Conservation (phyloP, 2,329 filamentous ascomycete genomes). For the Amylocarpus encephaloides region DNA sequence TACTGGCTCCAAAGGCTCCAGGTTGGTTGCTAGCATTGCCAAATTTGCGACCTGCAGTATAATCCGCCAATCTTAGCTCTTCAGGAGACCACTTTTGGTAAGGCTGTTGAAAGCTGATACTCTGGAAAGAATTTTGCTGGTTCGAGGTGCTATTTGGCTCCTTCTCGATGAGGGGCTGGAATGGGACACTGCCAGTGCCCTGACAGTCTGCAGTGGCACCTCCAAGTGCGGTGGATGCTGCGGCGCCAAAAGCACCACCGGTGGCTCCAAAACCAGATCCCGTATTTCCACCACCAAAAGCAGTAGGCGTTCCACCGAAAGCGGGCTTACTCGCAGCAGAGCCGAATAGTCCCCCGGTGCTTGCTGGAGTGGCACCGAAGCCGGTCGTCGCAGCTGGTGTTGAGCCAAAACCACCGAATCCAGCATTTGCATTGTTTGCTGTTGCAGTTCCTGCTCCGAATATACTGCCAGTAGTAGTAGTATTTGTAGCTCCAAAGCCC, state of each 20-base stretch:
- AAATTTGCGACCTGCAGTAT: constrained; percentile 75
- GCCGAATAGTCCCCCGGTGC: constrained; percentile 27
- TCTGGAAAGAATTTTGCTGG: constrained; percentile 64
- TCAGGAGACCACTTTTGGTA: constrained; percentile 91
- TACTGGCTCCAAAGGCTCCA: constrained; percentile 62
- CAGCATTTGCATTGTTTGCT: constrained; percentile 39
- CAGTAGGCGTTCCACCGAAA: constrained; percentile 31
- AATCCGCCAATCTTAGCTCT: constrained; percentile 77
- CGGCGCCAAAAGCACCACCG: constrained; percentile 39
- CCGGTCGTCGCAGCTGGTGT: constrained; percentile 13
- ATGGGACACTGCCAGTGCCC: constrained; percentile 65
- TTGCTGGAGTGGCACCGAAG: constrained; percentile 22
- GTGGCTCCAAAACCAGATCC: constrained; percentile 36
- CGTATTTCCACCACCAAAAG: constrained; percentile 25
- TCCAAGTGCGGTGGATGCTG: constrained; percentile 41
- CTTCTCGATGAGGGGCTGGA: constrained; percentile 66
- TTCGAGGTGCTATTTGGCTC: constrained; percentile 52
- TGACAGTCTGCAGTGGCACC: constrained; percentile 49
- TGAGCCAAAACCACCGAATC: constrained; percentile 19
- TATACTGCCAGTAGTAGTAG: constrained; percentile 41
- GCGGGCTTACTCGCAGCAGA: constrained; percentile 19
- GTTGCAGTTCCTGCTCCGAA: constrained; percentile 40
- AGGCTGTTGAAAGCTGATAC: constrained; percentile 68
- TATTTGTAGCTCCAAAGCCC: constrained; percentile 41
- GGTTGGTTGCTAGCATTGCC: constrained; percentile 76